Evolutionary conservation across 2,329 filamentous ascomycete genomes (phyloP).

Genomic region (Sclerotinia trifoliorum): DNA sequence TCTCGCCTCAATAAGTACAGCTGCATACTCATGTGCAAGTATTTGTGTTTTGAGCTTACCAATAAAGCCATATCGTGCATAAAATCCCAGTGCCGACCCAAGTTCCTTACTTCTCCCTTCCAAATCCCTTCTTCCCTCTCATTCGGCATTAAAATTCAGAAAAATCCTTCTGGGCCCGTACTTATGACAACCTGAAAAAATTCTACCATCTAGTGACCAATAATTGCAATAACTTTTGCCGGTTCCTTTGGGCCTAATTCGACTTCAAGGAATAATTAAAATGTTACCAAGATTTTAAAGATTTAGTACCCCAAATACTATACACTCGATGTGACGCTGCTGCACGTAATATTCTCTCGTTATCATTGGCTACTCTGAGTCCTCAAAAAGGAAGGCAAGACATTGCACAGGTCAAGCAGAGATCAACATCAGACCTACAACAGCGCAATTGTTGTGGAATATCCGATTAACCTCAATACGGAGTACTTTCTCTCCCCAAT

Average conservation of each 20-base stretch:
- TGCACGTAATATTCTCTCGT: slow-evolving; percentile 22
- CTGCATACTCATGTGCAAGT: too few relatives aligned
- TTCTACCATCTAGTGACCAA: neutral
- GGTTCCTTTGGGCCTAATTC: neutral
- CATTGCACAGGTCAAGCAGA: slow-evolving; percentile 20
- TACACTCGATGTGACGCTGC: slow-evolving; percentile 16
- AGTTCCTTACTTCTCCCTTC: neutral
- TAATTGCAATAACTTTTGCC: neutral
- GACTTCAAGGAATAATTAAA: neutral
- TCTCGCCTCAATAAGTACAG: too few relatives aligned
- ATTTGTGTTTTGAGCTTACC: too few relatives aligned
- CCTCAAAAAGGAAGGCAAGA: neutral
- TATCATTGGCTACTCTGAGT: slow-evolving; percentile 13
- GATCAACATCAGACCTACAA: slow-evolving; percentile 14
- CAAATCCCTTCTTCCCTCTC: neutral
- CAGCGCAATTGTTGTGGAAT: slow-evolving; percentile 13
- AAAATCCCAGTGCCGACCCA: neutral
- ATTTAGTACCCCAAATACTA: slow-evolving; percentile 6
- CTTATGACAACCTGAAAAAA: neutral
- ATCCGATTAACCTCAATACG: neutral
- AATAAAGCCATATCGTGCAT: neutral
- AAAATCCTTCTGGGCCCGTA: neutral
- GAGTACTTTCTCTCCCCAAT: neutral
- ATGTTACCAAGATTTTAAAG: slow-evolving; percentile 15
- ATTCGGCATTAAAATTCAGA: neutral